Evolutionary conservation across 139 green algal genomes (phyloP).

Genomic region (Parachlorella kessleri): DNA sequence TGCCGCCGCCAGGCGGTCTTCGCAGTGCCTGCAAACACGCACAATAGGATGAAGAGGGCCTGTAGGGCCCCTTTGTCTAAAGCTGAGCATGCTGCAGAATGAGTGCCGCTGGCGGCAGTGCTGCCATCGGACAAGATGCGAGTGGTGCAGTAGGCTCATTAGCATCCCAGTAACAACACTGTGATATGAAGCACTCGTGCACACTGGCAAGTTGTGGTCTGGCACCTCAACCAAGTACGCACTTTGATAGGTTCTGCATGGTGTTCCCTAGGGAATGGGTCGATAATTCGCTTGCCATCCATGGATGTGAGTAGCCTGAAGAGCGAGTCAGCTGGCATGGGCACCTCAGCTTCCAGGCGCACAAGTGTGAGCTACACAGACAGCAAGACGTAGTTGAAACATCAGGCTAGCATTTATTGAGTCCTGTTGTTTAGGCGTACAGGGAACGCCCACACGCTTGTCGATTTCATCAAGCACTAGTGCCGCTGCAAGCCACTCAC

Average conservation of each 20-base stretch:
- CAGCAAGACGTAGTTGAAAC: background rate
- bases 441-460: background rate
- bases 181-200: background rate
- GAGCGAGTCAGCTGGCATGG: conserved; percentile 2
- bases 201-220: background rate
- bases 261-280: conserved; percentile 7
- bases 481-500: background rate
- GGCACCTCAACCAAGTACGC: background rate
- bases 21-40: background rate
- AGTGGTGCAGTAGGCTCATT: background rate
- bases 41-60: background rate
- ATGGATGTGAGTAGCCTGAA: background rate
- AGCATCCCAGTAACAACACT: background rate
- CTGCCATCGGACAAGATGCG: too few species aligned
- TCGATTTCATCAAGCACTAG: background rate
- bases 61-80: background rate
- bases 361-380: background rate
- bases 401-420: background rate
- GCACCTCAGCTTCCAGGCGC: conserved; percentile 12
- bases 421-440: background rate
- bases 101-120: too few species aligned
- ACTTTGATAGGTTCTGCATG: background rate
- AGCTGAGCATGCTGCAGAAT: too few species aligned
- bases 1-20: background rate
- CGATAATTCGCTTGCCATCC: conserved; percentile 3